Evolutionary conservation across 2,329 filamentous ascomycete genomes (phyloP), one percentile per base, ranked within the genome.

Genomic region (Microascus cirrosus): DNA sequence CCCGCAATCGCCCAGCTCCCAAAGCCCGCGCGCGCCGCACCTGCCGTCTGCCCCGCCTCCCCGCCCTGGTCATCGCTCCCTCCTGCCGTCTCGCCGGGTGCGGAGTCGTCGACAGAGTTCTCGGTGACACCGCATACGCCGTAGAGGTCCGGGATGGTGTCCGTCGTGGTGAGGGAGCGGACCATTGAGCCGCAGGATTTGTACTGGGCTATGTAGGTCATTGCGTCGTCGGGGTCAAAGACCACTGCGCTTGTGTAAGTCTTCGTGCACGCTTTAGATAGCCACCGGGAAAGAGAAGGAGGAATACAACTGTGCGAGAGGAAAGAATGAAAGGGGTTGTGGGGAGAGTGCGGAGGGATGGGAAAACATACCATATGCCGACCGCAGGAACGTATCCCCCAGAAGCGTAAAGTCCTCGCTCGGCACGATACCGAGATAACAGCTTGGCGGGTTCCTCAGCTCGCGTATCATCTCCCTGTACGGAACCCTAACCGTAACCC

Each of bases 361-460:
- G 7, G 32, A 8, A 51, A 32, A 66, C 69, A 32, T 60, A 78
- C 76, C 71, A 61, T 81, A 82, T 4, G 76, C 77, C 12, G 75
- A 78, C 32, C 79, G 73, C 60, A 81, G 61, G 65, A 82, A 78
- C 1, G 77, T 80, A 62, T 81, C 79, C 8, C 79, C 79, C 12
- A 81, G 68, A n/a, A 82, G 66, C 13, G 71, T 68, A 62, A 79
- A 81, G 32, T 72, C 70, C 7, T 71, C 66, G 62, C 72, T 78
- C 10, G 74, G 70, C 61, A 71, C 70, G 60, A 81, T 73, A 8
- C 78, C 78, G n/a, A 81, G 66, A 58, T 76, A 78, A 63, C 78
- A 81, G 12, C 65, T 65, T 36, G 66, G 65, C 25, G 53, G 61
- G n/a, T 59, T 45, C 7, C 52, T 28, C 22, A 67, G 54, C 56